Base-by-base conservation (phyloP, 352 stramenopile species). In the Saprolegnia parasitica region DNA sequence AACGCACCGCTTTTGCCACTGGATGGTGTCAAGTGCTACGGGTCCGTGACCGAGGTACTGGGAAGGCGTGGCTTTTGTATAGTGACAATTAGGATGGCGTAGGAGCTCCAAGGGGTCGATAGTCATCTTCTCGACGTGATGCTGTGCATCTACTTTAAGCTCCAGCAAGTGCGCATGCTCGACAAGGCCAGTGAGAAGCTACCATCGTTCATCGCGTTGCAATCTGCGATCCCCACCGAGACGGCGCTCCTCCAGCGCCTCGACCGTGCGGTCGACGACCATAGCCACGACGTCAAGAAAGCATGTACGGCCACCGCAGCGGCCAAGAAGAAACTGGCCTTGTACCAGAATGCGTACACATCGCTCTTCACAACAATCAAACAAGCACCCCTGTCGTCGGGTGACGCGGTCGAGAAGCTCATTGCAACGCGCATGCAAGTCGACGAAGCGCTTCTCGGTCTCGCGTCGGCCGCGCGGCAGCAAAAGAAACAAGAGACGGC, bases 261-360 rank as follows among this genome's bases (percentile, higher is more conserved):
- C 32, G 29, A 47, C 5, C 32, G 40, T 3, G 58, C 15, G n/a
- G n/a, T 49, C 46, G 32, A 70, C n/a, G 46, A 70, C 16, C 8
- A 63, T 20, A 52, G 15, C 11, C 26, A 15, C 16, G 6, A 62
- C 10, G 13, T n/a, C 16, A 60, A 40, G 11, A 60, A 42, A 23
- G 26, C 26, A 9, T 16, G 26, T 20, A 21, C 54, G 39, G 5
- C 9, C 5, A 10, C 20, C 5, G 63, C 37, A 16, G 54, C 42
- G 4, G 18, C 50, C 21, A 4, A 9, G 4, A 40, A n/a, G 20
- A 52, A 70, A n/a, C 23, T 63, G 1, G 11, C 37, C 9, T n/a
- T 21, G 20, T 40, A 70, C 37, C 63, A 70, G 50, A 46, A 61
- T n/a, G 42, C 24, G 23, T 70, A 70, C 26, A 50, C 24, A 15